phyloP scores from a whole-genome alignment of 2,329 filamentous ascomycete species.

The Nannizzia gypsea region DNA sequence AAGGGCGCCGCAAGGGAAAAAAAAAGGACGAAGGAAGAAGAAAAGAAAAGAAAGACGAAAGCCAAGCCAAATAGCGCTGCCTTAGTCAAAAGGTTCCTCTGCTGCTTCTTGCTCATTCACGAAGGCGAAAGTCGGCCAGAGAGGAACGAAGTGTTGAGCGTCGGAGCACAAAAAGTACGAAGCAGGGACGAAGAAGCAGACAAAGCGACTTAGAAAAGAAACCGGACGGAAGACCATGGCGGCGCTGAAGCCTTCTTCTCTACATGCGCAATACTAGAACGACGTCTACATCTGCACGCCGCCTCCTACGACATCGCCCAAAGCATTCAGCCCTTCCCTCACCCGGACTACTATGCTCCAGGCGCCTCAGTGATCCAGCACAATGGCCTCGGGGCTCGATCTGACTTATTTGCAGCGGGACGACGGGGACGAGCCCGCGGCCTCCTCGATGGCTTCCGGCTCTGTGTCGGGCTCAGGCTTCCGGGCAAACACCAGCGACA shows the following conservation, averaged over 20 bases:
- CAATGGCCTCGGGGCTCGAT: constrained; percentile 3
- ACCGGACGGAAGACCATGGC: too few species aligned
- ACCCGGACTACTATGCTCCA: background rate
- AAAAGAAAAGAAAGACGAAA: background rate
- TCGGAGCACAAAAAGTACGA: background rate
- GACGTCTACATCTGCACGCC: too few species aligned
- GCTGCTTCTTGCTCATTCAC: background rate
- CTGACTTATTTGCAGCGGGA: constrained; percentile 1
- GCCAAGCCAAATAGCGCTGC: constrained; percentile 2
- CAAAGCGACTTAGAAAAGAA: too few species aligned
- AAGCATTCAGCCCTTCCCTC: background rate
- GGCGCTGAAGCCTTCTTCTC: too few species aligned
- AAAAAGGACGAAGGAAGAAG: background rate
- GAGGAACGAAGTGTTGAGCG: too few species aligned
- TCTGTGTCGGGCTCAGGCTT: background rate
- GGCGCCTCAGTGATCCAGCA: background rate
- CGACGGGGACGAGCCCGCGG: background rate
- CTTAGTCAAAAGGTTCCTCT: background rate
- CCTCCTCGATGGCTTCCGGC: background rate
- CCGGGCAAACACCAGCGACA: constrained; percentile 3
- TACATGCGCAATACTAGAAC: too few species aligned
- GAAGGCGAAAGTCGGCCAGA: too few species aligned
- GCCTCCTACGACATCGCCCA: too few species aligned
- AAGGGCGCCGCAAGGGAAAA: background rate
- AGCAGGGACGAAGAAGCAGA: too few species aligned